Base-by-base conservation (phyloP, 345 rosid species). In the Syzygium aqueum region DNA sequence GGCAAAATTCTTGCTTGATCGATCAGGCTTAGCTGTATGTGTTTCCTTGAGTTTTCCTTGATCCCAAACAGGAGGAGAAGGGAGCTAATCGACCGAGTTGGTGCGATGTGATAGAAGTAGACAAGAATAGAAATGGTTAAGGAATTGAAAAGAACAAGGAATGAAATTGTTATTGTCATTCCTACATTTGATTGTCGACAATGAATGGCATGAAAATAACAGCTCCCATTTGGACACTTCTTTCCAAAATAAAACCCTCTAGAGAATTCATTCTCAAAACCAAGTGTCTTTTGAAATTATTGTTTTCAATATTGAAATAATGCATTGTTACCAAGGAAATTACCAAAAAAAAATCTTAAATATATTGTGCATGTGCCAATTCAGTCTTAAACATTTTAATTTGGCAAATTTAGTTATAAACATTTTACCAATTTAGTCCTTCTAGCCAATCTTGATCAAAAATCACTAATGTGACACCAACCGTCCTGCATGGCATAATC, bases 401-500 rank as follows among this genome's bases (percentile, higher is more conserved):
- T 52, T 52, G 17, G 19, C 6, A 2, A 52, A 52, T 52, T 52
- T 52, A 5, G 11, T 27, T 12, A 5, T 27, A 12, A 27, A n/a
- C 1, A 27, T 3, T 61, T 61, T n/a, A 2, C 4, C 15, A n/a
- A 6, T 61, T 61, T 3, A 61, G 9, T n/a, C 0, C 0, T 61
- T n/a, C 0, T n/a, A 0, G 3, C n/a, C 0, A n/a, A 61, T 13
- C n/a, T 61, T n/a, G 8, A n/a, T 27, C 0, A 2, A 3, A 61
- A 61, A 61, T 61, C 13, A 3, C 8, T 13, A 5, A n/a, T 13
- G 4, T 3, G 33, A 61, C 13, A n/a, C 6, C 0, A 0, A 3
- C 0, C 4, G n/a, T n/a, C 2, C 13, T n/a, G 5, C 15, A 1
- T n/a, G 17, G 1, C 4, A 6, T 5, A 1, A 0, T 0, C 4